Percentiles rank a stretch among this genome's conserved stretches.
Conservation (phyloP, 805 yeast species). For the Zygoascus biomembranicola region DNA sequence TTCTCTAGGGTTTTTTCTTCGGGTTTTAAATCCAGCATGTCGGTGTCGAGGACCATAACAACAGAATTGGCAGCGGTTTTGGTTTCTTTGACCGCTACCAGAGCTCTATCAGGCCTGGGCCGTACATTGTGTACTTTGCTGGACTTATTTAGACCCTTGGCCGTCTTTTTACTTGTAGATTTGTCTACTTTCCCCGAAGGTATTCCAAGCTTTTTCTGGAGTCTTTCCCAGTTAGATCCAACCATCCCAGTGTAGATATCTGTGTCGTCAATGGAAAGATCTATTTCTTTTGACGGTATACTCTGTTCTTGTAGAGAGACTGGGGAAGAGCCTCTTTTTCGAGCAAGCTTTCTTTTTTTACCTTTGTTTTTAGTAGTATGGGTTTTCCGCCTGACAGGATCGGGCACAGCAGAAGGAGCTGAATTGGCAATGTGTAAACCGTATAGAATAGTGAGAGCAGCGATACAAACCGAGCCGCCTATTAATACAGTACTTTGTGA, state of each 20-base stretch:
- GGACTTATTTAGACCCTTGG: neutral
- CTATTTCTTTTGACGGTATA: neutral
- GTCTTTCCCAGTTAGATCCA: conserved; percentile 11
- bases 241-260: neutral
- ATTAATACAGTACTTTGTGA: neutral
- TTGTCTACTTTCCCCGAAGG: neutral
- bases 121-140: neutral
- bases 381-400: too few relatives aligned
- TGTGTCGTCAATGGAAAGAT: neutral
- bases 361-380: too few relatives aligned
- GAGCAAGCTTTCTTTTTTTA: too few relatives aligned
- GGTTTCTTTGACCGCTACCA: neutral
- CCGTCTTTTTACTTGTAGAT: neutral
- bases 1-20: neutral
- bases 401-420: too few relatives aligned
- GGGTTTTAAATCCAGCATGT: neutral
- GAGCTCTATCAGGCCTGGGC: neutral
- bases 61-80: neutral
- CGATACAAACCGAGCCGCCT: neutral
- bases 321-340: too few relatives aligned
- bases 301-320: too few relatives aligned
- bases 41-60: neutral
- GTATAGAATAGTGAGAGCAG: neutral
- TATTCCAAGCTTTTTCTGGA: conserved; percentile 9
- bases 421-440: neutral